phyloP scores from a whole-genome alignment of 1,284 basidiomycete genomes.

The Malassezia sympodialis region DNA sequence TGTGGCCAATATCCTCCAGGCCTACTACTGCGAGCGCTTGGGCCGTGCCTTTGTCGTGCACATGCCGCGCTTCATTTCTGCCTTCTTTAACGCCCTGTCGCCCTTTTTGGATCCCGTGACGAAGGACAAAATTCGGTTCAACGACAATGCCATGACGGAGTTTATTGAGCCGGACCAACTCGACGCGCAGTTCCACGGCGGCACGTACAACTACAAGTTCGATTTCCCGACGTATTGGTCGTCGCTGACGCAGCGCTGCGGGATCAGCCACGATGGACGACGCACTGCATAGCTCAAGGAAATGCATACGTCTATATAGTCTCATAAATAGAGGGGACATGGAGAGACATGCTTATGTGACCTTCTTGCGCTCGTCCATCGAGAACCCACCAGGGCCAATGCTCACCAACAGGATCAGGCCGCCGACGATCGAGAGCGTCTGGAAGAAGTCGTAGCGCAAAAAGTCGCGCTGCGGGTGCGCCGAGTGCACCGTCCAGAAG shows the following conservation, averaged over 20 bases:
- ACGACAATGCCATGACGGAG: conserved; percentile 56
- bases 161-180: conserved; percentile 67
- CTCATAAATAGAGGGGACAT: background rate
- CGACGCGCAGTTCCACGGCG: conserved; percentile 66
- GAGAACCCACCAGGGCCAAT: conserved; percentile 95
- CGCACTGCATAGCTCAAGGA: too few species aligned
- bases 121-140: conserved; percentile 74
- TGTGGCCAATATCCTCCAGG: conserved; percentile 62
- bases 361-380: conserved; percentile 99
- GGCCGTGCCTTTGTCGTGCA: conserved; percentile 76
- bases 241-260: conserved; percentile 23
- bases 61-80: conserved; percentile 54
- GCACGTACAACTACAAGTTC: conserved; percentile 66
- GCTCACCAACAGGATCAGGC: conserved; percentile 90
- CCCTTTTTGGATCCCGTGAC: conserved; percentile 85
- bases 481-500: conserved; percentile 86
- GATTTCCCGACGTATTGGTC: conserved; percentile 61
- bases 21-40: conserved; percentile 80
- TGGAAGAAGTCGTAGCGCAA: conserved; percentile 55
- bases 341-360: conserved; percentile 20
- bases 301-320: background rate
- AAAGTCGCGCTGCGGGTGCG: conserved; percentile 93
- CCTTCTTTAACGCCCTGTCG: conserved; percentile 65
- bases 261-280: conserved; percentile 31
- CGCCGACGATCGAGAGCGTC: conserved; percentile 79